These are phyloP conservation scores for Backusella parvicylindrica DNA, from an alignment of 192 early-diverging fungal genomes.

Conservation along the genomic window DNA sequence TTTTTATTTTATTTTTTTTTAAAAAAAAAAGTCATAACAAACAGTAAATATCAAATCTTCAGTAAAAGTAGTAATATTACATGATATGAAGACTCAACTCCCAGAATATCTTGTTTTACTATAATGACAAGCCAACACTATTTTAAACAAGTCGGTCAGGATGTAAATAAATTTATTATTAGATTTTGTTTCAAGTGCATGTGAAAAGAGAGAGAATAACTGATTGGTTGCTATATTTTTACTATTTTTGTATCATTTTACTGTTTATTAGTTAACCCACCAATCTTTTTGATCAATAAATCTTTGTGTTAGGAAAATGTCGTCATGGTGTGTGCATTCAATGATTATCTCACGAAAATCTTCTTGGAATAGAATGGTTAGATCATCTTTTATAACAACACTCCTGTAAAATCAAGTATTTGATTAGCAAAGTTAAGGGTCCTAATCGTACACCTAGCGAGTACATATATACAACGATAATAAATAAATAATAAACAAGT, in stretches of 20 bases:
- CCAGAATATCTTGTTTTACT: background rate
- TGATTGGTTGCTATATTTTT: background rate
- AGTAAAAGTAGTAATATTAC: background rate
- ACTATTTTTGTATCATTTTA: background rate
- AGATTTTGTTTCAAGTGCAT: background rate
- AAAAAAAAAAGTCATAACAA: background rate
- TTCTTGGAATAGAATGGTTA: conserved; percentile 34
- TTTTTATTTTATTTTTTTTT: background rate
- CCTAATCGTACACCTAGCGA: too few relatives aligned
- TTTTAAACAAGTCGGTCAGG: background rate
- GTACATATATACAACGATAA: too few relatives aligned
- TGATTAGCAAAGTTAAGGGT: conserved; percentile 77
- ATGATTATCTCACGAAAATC: conserved; percentile 44
- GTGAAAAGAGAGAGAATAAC: background rate
- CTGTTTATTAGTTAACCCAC: background rate
- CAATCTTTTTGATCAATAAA: conserved; percentile 32
- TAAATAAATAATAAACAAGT: background rate
- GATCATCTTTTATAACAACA: conserved; percentile 41
- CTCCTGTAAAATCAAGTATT: conserved; percentile 48
- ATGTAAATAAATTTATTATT: background rate
- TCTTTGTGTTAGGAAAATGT: conserved; percentile 44
- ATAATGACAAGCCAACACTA: background rate
- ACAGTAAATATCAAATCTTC: background rate
- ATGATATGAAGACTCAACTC: background rate
- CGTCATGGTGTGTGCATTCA: conserved; percentile 8